These are phyloP conservation scores for Stemphylium lycopersici DNA, from an alignment of 2,329 filamentous ascomycete genomes.

Conservation along the genomic window DNA sequence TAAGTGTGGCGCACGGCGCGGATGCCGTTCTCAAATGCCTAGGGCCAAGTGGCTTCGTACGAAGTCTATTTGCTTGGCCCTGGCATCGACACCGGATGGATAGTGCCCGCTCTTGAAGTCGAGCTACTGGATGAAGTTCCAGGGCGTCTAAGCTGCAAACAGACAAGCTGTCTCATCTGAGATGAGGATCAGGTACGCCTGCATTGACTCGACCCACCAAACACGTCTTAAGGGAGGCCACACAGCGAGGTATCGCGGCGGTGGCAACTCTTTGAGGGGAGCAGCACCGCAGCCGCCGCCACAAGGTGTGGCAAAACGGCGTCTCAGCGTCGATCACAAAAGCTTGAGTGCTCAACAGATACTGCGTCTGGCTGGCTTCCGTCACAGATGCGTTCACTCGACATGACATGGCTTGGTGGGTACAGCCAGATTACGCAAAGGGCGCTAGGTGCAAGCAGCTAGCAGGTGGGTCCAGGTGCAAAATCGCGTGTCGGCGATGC, in stretches of 20 bases:
- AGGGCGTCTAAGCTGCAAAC: conserved; percentile 18
- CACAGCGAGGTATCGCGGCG: conserved; percentile 1
- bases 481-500: conserved; percentile 29
- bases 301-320: conserved; percentile 15
- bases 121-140: conserved; percentile 21
- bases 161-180: conserved; percentile 17
- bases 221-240: conserved; percentile 22
- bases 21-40: conserved; percentile 2
- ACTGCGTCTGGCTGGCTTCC: conserved; percentile 2
- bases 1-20: conserved; percentile 5
- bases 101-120: conserved; percentile 26
- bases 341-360: conserved; percentile 15
- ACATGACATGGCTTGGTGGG: conserved; percentile 9
- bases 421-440: conserved; percentile 16
- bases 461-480: conserved; percentile 22
- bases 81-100: conserved; percentile 18
- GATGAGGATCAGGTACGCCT: conserved; percentile 31
- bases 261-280: conserved; percentile 3
- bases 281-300: not conserved
- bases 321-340: conserved; percentile 8
- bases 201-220: conserved; percentile 28
- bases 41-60: conserved; percentile 16
- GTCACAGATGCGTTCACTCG: conserved; percentile 14
- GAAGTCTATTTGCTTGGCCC: conserved; percentile 13
- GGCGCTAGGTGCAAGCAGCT: conserved; percentile 2